A percentile compares a stretch with the other conserved stretches of the same genome.
Conservation (phyloP, 1,284 basidiomycete genomes). For the Phenoliferia sp. region DNA sequence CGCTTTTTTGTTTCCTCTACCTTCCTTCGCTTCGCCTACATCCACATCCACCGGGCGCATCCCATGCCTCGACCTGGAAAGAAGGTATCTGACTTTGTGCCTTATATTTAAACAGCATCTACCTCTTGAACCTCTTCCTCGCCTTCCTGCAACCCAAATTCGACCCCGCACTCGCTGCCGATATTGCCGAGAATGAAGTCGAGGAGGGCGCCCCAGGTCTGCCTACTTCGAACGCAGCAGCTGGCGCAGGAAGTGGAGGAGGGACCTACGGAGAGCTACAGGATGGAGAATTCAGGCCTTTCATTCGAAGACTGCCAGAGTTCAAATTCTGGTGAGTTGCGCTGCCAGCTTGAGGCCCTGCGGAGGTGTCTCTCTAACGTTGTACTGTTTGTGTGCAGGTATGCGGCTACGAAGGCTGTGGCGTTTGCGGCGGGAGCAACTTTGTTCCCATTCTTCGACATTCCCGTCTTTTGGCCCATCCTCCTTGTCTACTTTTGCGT, state of each 20-base stretch:
- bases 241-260: constrained; percentile 36
- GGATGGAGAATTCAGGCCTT: constrained; percentile 92
- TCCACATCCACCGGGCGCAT: not conserved
- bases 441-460: constrained; percentile 71
- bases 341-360: not conserved
- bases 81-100: not conserved
- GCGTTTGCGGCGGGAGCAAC: constrained; percentile 74
- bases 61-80: not conserved
- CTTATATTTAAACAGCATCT: constrained; percentile 62
- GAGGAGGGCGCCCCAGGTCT: constrained; percentile 74
- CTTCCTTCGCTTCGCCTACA: not conserved
- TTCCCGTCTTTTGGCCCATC: constrained; percentile 98
- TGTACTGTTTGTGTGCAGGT: constrained; percentile 66
- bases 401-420: constrained; percentile 85
- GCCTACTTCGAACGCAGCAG: constrained; percentile 37
- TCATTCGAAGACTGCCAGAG: constrained; percentile 90
- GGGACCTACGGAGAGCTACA: constrained; percentile 46
- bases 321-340: constrained; percentile 84
- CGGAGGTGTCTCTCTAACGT: not conserved
- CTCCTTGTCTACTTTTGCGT: constrained; percentile 60
- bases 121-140: constrained; percentile 70
- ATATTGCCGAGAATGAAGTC: constrained; percentile 87
- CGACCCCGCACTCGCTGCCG: constrained; percentile 89
- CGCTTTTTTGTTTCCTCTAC: not conserved
- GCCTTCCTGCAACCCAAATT: constrained; percentile 86